Conservation (phyloP, 2,329 filamentous ascomycete species). For the Penicillium sp. region DNA sequence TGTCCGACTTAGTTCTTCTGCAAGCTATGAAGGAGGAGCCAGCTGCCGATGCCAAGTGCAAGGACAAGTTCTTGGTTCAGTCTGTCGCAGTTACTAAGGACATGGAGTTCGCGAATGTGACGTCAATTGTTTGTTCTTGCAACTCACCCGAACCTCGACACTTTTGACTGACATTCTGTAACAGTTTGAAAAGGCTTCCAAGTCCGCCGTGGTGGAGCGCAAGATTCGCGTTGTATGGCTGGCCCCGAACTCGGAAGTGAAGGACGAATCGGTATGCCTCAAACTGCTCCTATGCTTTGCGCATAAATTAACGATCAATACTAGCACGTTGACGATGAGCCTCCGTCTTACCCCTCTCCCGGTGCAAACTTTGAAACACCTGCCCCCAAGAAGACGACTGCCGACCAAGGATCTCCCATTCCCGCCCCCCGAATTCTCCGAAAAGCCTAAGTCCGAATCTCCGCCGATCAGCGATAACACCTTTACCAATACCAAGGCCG, state of each 20-base stretch:
- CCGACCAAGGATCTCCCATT: slow-evolving; percentile 33
- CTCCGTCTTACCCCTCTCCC: slow-evolving; percentile 58
- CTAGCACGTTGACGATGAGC: slow-evolving; percentile 45
- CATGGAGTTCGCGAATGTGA: slow-evolving; percentile 78
- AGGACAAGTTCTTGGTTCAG: slow-evolving; percentile 97
- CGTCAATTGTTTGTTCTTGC: slow-evolving; percentile 69
- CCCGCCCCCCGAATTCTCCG: slow-evolving; percentile 37
- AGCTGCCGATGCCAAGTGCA: slow-evolving; percentile 79
- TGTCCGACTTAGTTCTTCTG: slow-evolving; percentile 67
- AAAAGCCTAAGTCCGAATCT: slow-evolving; percentile 39
- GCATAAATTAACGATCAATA: slow-evolving; percentile 1
- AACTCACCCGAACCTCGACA: neutral
- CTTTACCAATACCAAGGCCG: slow-evolving; percentile 42
- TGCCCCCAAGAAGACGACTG: slow-evolving; percentile 41
- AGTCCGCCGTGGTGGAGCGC: slow-evolving; percentile 79
- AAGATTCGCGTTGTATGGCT: slow-evolving; percentile 94
- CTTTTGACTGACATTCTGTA: slow-evolving; percentile 14
- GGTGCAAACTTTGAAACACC: slow-evolving; percentile 50
- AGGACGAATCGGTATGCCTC: slow-evolving; percentile 33
- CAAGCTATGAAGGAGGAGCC: slow-evolving; percentile 98
- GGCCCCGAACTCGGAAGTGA: slow-evolving; percentile 54
- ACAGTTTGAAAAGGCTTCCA: slow-evolving; percentile 75
- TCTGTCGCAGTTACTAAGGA: slow-evolving; percentile 80
- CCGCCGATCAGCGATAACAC: slow-evolving; percentile 38
- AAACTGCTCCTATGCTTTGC: neutral